A percentile compares a stretch with the other conserved stretches of the same genome.
phyloP scores from a whole-genome alignment of 768 basidiomycete species.

The Phylloporus sp. region DNA sequence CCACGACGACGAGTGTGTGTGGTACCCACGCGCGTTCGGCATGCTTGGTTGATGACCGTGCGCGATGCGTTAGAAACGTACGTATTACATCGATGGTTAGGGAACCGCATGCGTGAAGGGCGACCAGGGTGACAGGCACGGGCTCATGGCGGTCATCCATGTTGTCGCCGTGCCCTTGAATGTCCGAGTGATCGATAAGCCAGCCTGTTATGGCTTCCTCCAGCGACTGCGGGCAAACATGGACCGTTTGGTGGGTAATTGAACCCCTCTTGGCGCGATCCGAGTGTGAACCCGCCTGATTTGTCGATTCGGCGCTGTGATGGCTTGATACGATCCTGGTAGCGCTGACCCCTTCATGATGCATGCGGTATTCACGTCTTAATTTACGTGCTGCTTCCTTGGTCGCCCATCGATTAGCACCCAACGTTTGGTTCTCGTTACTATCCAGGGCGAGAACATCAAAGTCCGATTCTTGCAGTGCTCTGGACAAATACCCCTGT shows the following conservation, averaged over 20 bases:
- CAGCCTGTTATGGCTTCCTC: constrained; percentile 48
- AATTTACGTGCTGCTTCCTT: constrained; percentile 19
- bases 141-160: constrained; percentile 3
- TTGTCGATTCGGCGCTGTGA: background rate
- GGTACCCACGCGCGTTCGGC: constrained; percentile 42
- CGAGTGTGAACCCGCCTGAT: constrained; percentile 2
- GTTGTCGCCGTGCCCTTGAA: background rate
- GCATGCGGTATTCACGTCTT: constrained; percentile 8
- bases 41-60: constrained; percentile 2
- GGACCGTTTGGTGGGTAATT: constrained; percentile 54
- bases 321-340: background rate
- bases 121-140: constrained; percentile 56
- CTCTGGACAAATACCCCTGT: constrained; percentile 64
- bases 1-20: constrained; percentile 56
- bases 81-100: constrained; percentile 66
- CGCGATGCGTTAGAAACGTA: constrained; percentile 38
- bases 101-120: constrained; percentile 73
- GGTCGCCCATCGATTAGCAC: constrained; percentile 46
- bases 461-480: constrained; percentile 32
- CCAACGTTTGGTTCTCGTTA: constrained; percentile 53
- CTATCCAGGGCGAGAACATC: constrained; percentile 68
- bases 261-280: constrained; percentile 24
- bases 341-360: background rate
- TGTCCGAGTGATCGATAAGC: constrained; percentile 33
- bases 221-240: constrained; percentile 50